Conservation (phyloP, 2,329 filamentous ascomycete genomes). For the Neurospora crassa region DNA sequence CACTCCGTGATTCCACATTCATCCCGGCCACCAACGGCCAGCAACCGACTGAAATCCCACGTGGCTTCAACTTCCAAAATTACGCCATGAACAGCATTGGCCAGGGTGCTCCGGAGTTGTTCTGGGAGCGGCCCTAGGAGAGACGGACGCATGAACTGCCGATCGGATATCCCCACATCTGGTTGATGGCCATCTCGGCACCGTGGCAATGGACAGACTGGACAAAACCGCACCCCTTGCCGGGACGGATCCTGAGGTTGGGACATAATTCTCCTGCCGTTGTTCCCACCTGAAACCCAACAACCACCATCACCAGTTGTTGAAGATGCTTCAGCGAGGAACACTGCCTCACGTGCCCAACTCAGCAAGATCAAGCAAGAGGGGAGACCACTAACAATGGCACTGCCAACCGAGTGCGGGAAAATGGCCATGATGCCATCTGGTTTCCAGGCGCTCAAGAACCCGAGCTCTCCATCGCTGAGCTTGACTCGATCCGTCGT, state of each 20-base stretch:
- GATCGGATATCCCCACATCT: slow-evolving; percentile 98
- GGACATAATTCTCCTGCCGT: slow-evolving; percentile 53
- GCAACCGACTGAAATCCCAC: slow-evolving; percentile 71
- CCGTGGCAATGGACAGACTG: slow-evolving; percentile 97
- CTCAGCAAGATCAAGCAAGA: background rate
- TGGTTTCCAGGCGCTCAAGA: background rate
- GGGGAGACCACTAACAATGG: background rate
- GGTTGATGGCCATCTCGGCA: slow-evolving; percentile 98
- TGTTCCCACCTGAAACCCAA: background rate
- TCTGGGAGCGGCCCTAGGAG: slow-evolving; percentile 94
- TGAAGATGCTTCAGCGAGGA: background rate
- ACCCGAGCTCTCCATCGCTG: background rate
- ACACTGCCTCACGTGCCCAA: background rate
- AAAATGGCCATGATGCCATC: background rate
- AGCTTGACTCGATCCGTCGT: background rate
- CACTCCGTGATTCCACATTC: background rate
- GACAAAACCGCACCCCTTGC: slow-evolving; percentile 96
- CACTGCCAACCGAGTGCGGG: background rate
- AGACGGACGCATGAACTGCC: slow-evolving; percentile 93
- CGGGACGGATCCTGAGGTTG: slow-evolving; percentile 97
- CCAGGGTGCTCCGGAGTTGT: slow-evolving; percentile 85
- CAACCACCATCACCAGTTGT: background rate
- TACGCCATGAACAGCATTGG: slow-evolving; percentile 48
- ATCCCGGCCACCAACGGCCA: slow-evolving; percentile 42
- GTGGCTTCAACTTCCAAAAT: slow-evolving; percentile 79